phyloP scores from a whole-genome alignment of 371 early-diverging fungal genomes.

The Globomyces sp. region DNA sequence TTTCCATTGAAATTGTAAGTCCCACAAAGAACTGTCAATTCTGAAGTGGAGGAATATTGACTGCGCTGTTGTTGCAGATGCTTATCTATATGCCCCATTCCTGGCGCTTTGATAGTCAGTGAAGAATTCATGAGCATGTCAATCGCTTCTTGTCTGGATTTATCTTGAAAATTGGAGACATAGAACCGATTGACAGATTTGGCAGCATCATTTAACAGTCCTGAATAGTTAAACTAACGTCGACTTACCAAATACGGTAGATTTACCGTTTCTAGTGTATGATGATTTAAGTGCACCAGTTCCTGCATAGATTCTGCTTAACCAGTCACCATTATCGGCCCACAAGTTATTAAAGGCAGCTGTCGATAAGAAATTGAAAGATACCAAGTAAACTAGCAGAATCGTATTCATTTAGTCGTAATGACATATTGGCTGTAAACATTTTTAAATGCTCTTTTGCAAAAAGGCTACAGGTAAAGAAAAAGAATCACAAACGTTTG shows the following conservation, averaged over 20 bases:
- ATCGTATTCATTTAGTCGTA: neutral
- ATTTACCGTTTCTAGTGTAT: slow-evolving; percentile 87
- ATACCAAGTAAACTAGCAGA: no score
- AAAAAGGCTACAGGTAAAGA: neutral
- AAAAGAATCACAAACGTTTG: slow-evolving; percentile 35
- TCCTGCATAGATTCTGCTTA: slow-evolving; percentile 96
- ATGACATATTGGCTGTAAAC: neutral
- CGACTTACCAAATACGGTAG: slow-evolving; percentile 59
- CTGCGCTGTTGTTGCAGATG: slow-evolving; percentile 34
- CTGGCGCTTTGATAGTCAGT: slow-evolving; percentile 25
- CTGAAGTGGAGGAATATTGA: slow-evolving; percentile 29
- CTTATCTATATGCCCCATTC: slow-evolving; percentile 36
- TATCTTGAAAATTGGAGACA: slow-evolving; percentile 90
- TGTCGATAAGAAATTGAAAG: neutral
- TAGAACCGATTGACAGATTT: slow-evolving; percentile 90
- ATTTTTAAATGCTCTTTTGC: neutral
- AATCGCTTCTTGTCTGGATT: slow-evolving; percentile 81
- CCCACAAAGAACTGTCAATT: slow-evolving; percentile 70
- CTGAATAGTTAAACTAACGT: no score
- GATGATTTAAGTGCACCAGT: slow-evolving; percentile 96
- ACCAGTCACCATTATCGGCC: slow-evolving; percentile 93
- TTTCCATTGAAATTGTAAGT: slow-evolving; percentile 92
- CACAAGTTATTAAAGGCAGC: slow-evolving; percentile 64
- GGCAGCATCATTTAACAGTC: slow-evolving; percentile 83
- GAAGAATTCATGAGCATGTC: slow-evolving; percentile 72